Evolutionary conservation across 805 yeast species (phyloP), one percentile per base, ranked within the genome.

Genomic region (Osmozyma mogii): DNA sequence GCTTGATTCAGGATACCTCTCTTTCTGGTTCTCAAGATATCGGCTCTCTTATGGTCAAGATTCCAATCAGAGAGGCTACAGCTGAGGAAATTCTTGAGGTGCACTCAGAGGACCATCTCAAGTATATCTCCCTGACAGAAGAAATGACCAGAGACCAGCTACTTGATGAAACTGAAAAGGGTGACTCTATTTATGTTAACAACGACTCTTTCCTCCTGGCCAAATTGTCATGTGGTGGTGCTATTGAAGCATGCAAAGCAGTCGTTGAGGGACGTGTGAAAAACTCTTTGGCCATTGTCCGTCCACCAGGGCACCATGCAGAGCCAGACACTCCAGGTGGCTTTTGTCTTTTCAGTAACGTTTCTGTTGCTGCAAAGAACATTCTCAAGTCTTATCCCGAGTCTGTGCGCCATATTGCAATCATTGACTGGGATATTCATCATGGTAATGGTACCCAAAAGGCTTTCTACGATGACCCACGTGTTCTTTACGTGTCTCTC

Each of bases 221-320:
- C 2, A 82, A 81, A 52, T 66, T 94, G 23, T 79, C 95, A 22
- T 89, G 96, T 52, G 99, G 99, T 32, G 97, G 98, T 21, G 80
- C 95, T 17, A 92, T 92, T 29, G 97, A 92, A 55, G 95, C 96
- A 1, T 88, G 97, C 54, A 75, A 76, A 41, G 95, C 97, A 0
- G 97, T 92, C 13, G 82, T 92, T 7, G 96, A 88, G 51, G 94
- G 95, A 3, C 63, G 70, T 32, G 97, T 89, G 17, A 85, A 85
- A 49, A 92, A 92, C 51, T 78, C 96, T 0, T 50, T 92, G 28
- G 99, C 98, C 0, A 84, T 92, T 6, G 95, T 92, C 10, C 74
- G 99, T 41, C 99, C 99, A 2, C 99, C 99, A 0, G 99, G 99
- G 5, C 99, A 92, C 60, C 99, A 92, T 51, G 97, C 98, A 1